Evolutionary conservation across 768 basidiomycete genomes (phyloP), one percentile per base, ranked within the genome.

Genomic region (Brasilioporus rufonigricans): DNA sequence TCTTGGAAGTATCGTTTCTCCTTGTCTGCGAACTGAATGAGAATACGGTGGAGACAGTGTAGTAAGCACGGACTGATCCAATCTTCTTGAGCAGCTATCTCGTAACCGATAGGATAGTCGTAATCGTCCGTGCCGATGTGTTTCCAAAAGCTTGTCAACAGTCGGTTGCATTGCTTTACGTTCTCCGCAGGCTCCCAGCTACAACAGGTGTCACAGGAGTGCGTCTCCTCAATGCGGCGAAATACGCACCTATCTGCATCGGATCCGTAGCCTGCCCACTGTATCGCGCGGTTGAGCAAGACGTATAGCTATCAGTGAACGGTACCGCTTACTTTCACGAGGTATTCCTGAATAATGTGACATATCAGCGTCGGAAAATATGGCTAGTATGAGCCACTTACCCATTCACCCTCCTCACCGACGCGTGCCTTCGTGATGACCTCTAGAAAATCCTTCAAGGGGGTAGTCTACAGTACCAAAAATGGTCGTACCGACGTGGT

Each of bases 121-220:
- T 75, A 46, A 49, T 86, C 65, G 54, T 88, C 84, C 18, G 66
- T 65, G 1, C 86, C 86, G 19, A 89, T 60, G 48, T 85, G 76
- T 6, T 68, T 64, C 84, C 84, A 86, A 65, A 90, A 90, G 57
- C 82, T 83, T n/a, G 66, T 56, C 24, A 88, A 69, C 16, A 90
- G 73, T 19, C 83, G 77, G 16, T 78, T 68, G 63, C 88, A 90
- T 26, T 76, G 72, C 33, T 65, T 59, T 14, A 90, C 74, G 63
- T 90, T 87, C 8, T 69, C 70, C 48, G 76, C 70, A 12, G 88
- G 88, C 55, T 89, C 88, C 87, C 87, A 89, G 61, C 88, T 89
- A 53, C 41, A 55, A 35, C 0, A 40, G 57, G 35, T n/a, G 29
- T 51, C 46, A 48, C 24, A 16, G 39, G 49, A 54, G 26, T 23